Evolutionary conservation across 78 protist genomes (phyloP).

Genomic region (Andalucia godoyi): DNA sequence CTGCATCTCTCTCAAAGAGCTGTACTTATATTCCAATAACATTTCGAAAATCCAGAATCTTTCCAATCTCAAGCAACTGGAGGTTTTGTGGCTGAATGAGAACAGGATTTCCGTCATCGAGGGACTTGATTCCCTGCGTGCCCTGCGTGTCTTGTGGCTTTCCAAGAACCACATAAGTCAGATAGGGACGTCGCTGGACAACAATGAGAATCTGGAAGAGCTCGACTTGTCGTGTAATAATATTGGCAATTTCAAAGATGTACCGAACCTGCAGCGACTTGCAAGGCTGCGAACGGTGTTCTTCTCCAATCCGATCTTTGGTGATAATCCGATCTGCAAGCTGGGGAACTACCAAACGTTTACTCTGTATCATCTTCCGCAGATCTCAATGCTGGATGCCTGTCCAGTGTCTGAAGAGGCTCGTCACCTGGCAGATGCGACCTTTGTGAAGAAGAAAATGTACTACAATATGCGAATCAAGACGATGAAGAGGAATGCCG

Average conservation of each 20-base stretch:
- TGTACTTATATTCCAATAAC: constrained; percentile 15
- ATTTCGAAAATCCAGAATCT: constrained; percentile 20
- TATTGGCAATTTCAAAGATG: constrained; percentile 34
- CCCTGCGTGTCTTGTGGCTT: constrained; percentile 8
- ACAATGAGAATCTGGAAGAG: not conserved
- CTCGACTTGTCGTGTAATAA: constrained; percentile 35
- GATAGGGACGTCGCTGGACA: not conserved
- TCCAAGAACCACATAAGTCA: not conserved
- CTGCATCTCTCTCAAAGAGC: not conserved
- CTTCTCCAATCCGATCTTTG: constrained; percentile 33
- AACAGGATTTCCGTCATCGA: not conserved
- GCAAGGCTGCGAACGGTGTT: constrained; percentile 1
- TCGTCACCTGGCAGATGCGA: constrained; percentile 40
- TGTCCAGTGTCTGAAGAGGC: constrained; percentile 14
- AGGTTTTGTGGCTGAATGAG: constrained; percentile 25
- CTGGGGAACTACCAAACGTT: constrained; percentile 47
- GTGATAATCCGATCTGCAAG: constrained; percentile 45
- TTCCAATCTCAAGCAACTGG: not conserved
- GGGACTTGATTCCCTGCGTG: not conserved
- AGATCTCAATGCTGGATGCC: constrained; percentile 8
- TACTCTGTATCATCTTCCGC: constrained; percentile 14
- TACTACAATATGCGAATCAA: constrained; percentile 67
- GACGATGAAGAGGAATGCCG: constrained; percentile 36
- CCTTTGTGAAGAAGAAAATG: constrained; percentile 45
- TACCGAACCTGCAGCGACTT: constrained; percentile 20